These are phyloP conservation scores for Suillus brevipes DNA, from an alignment of 768 basidiomycete genomes.

Conservation along the genomic window DNA sequence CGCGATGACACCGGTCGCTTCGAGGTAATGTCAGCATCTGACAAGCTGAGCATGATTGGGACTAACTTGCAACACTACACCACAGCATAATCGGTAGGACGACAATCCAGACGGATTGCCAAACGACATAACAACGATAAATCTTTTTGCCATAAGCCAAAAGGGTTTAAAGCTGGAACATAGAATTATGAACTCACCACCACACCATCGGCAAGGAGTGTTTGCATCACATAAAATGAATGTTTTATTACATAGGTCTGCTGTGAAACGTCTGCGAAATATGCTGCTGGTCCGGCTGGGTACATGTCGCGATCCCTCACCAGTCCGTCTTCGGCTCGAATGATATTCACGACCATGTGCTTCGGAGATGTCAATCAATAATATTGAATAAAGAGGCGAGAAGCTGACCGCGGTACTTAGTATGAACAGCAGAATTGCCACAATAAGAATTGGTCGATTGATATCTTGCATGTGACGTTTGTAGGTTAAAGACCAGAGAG, in stretches of 20 bases:
- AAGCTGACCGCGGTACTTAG: slow-evolving; percentile 23
- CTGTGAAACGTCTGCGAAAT: slow-evolving; percentile 23
- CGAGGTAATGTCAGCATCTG: background rate
- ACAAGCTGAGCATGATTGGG: background rate
- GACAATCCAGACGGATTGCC: slow-evolving; percentile 13
- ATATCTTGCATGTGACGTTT: slow-evolving; percentile 9
- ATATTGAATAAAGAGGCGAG: background rate
- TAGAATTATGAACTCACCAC: background rate
- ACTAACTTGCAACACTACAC: slow-evolving; percentile 10
- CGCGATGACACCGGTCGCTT: slow-evolving; percentile 3
- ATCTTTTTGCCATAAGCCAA: slow-evolving; percentile 8
- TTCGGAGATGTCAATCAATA: background rate
- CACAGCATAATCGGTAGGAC: slow-evolving; percentile 11
- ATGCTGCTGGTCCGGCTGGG: slow-evolving; percentile 23
- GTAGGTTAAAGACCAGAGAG: slow-evolving; percentile 24
- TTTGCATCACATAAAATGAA: slow-evolving; percentile 17
- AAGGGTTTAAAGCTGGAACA: background rate
- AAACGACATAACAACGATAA: slow-evolving; percentile 17
- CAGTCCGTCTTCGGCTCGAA: slow-evolving; percentile 20
- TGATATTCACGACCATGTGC: slow-evolving; percentile 19
- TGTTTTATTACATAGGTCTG: slow-evolving; percentile 27
- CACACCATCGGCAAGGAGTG: slow-evolving; percentile 10
- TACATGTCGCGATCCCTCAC: slow-evolving; percentile 17
- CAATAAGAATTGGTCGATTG: slow-evolving; percentile 16
- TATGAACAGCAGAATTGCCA: slow-evolving; percentile 20